Evolutionary conservation across 306 rosid species (phyloP), one percentile per base, ranked within the genome.

Genomic region (Benincasa hispida): DNA sequence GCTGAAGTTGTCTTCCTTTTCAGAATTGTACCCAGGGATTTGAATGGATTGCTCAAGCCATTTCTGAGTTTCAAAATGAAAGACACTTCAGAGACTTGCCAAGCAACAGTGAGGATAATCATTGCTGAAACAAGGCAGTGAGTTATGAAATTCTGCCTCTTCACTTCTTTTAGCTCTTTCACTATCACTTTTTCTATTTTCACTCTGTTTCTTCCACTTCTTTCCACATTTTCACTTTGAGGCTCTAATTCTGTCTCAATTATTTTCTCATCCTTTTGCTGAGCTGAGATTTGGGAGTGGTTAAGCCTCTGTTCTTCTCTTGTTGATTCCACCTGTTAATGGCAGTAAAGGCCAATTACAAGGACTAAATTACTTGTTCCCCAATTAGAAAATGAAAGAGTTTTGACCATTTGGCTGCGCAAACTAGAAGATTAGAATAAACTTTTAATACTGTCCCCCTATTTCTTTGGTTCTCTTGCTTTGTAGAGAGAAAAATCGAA

Each of bases 91-190:
- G 97, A 91, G 25, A 89, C 22, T 76, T 93, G 94, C 96, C 98
- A 93, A 78, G 83, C 83, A 51, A 89, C 15, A 0, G 92, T 93
- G 66, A 93, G 85, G 14, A 87, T 87, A 56, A 93, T 85, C 96
- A 90, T 79, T 72, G 32, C 87, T 10, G 98, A 91, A 74, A 93
- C 91, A 82, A 93, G 96, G 78, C 97, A 91, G 55, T 91, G 93
- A 37, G 96, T 91, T 11, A 90, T 76, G 12, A 79, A 78, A 86
- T 91, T 94, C 89, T 91, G 97, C 77, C 61, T 91, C 81, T 80
- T 86, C 61, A 94, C 76, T 76, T 84, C 80, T 76, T 82, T 89
- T 60, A 94, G 73, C 66, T 94, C 95, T 77, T 83, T 87, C 41
- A 86, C 77, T 10, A 91, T 82, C 79, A 86, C 88, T 11, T 87